Base-by-base conservation (phyloP, 805 yeast genomes). In the Grigorovia yakushimaensis region DNA sequence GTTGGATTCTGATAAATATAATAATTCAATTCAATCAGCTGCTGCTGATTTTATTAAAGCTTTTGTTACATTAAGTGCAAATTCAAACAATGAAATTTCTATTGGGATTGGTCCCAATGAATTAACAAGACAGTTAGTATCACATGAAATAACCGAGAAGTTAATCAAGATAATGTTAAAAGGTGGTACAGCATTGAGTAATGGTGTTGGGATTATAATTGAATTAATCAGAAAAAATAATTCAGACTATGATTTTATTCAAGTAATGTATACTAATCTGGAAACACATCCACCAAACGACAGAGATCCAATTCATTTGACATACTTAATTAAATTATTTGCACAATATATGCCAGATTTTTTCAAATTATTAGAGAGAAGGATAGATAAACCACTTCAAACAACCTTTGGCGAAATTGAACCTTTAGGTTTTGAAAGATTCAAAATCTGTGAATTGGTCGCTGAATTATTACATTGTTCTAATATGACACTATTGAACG, bases 51-150 rank as follows among this genome's bases (percentile, higher is more conserved):
- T 91, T 60, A 69, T 93, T 44, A 91, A 93, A 62, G 97, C 98
- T 0, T 80, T 93, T 57, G 85, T 93, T 35, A 84, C 97, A 2
- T 83, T 91, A 37, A 86, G 96, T 39, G 95, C 96, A 5, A 91
- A 89, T 59, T 88, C 85, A 5, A 88, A 86, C 51, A 84, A 87
- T 42, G 87, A 88, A 50, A 84, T 81, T 55, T 86, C 88, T 41
- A 84, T 95, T 5, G 86, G 95, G 9, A 86, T 93, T 49, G 98
- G 98, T 2, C 98, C 98, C 2, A 91, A 93, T 61, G 96, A 87
- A 60, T 73, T 91, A 38, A 88, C 96, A 5, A 76, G 98, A 55
- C 89, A 91, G 64, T 72, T 91, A 33, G 98, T 89, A 15, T 82
- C 94, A 21, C 80, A 80, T 37, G 73, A 76, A 39, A 77, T 84